phyloP scores from a whole-genome alignment of 2,329 filamentous ascomycete species.

The Graphiopsis chlorocephala region DNA sequence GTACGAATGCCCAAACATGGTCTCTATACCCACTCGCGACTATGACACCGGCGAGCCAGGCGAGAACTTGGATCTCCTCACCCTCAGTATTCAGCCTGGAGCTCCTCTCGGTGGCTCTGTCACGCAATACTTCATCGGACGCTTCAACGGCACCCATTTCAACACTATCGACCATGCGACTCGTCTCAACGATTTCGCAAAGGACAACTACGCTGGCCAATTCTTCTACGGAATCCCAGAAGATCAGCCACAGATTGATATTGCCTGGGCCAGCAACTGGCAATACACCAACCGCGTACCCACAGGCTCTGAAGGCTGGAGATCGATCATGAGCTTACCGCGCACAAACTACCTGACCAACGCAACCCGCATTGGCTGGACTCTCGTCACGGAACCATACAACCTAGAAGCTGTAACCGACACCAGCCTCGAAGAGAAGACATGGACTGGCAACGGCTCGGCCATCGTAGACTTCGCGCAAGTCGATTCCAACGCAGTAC shows the following conservation, averaged over 20 bases:
- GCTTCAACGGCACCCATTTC: slow-evolving; percentile 62
- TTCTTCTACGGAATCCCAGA: slow-evolving; percentile 49
- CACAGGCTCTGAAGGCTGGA: slow-evolving; percentile 53
- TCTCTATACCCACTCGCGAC: slow-evolving; percentile 50
- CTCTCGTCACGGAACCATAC: slow-evolving; percentile 50
- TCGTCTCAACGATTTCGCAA: slow-evolving; percentile 24
- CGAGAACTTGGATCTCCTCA: slow-evolving; percentile 42
- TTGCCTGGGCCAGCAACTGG: slow-evolving; percentile 59
- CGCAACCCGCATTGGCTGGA: slow-evolving; percentile 49
- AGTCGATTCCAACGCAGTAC: slow-evolving; percentile 50
- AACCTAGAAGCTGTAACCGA: slow-evolving; percentile 48
- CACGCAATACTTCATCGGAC: slow-evolving; percentile 55
- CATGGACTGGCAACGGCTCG: slow-evolving; percentile 46
- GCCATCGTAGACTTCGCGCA: slow-evolving; percentile 50
- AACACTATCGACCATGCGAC: slow-evolving; percentile 38
- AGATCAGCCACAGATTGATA: slow-evolving; percentile 41
- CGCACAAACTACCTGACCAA: slow-evolving; percentile 52
- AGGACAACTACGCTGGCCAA: slow-evolving; percentile 55
- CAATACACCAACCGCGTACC: slow-evolving; percentile 53
- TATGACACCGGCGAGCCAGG: slow-evolving; percentile 32
- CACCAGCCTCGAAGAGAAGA: slow-evolving; percentile 40
- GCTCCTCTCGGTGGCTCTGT: slow-evolving; percentile 55
- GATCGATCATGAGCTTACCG: slow-evolving; percentile 51
- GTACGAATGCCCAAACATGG: slow-evolving; percentile 62
- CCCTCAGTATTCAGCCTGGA: slow-evolving; percentile 56